phyloP scores from a whole-genome alignment of 306 rosid genomes.

The peach (Prunus persica) region Prunus_persica_NCBIv2 NC_034014.1:11362001-11362500 shows the following conservation, averaged over 20 bases:
- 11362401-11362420: conserved; percentile 9
- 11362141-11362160: not conserved
- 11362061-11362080: too few relatives aligned
- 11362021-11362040: too few relatives aligned
- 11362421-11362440: conserved; percentile 10
- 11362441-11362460: conserved; percentile 18
- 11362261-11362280: too few relatives aligned
- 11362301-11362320: not conserved
- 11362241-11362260: too few relatives aligned
- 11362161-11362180: not conserved
- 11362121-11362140: too few relatives aligned
- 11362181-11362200: not conserved
- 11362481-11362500: conserved; percentile 35
- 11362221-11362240: too few relatives aligned
- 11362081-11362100: too few relatives aligned
- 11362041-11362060: too few relatives aligned
- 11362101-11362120: too few relatives aligned
- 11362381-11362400: not conserved
- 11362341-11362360: not conserved
- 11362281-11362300: not conserved
- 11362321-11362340: not conserved
- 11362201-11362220: too few relatives aligned
- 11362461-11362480: conserved; percentile 31
- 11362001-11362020: too few relatives aligned
- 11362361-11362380: not conserved